Conservation (phyloP, 2,329 filamentous ascomycete species). For the Dendryphion nanum region DNA sequence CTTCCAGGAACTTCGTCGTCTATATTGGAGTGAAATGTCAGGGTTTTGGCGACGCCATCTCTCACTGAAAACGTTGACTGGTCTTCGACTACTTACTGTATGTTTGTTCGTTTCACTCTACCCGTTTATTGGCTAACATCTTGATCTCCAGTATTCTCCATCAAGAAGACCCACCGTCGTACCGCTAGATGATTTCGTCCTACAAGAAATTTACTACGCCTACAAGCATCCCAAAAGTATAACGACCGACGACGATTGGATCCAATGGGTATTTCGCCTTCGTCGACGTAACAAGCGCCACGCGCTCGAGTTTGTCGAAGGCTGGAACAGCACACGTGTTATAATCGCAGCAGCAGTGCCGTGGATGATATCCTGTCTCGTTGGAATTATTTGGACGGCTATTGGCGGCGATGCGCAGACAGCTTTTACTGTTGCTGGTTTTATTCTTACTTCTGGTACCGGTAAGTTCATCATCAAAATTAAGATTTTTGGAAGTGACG, state of each 20-base stretch:
- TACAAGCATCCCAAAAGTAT: constrained; percentile 10
- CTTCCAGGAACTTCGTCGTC: constrained; percentile 1
- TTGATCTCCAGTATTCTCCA: constrained; percentile 5
- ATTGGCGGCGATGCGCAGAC: constrained; percentile 6
- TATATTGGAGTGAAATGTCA: constrained; percentile 8
- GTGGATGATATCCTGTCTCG: constrained; percentile 5
- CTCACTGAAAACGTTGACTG: constrained; percentile 9
- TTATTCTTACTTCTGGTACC: constrained; percentile 7
- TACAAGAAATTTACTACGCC: constrained; percentile 14
- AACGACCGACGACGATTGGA: constrained; percentile 7
- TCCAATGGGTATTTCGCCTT: constrained; percentile 14
- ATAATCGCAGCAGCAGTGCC: constrained; percentile 4
- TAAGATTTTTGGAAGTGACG: neutral
- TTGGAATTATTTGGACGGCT: constrained; percentile 7
- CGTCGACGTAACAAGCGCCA: constrained; percentile 10
- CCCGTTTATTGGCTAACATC: no score
- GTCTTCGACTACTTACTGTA: constrained; percentile 11
- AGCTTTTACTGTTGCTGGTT: constrained; percentile 10
- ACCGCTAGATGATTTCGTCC: constrained; percentile 11
- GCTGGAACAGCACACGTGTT: constrained; percentile 11
- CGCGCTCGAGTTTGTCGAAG: constrained; percentile 16
- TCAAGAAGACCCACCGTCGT: constrained; percentile 5
- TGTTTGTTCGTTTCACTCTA: no score
- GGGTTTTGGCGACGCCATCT: constrained; percentile 13
- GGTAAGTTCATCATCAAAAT: constrained; percentile 2